Evolutionary conservation across 148 eudicot species (phyloP), one percentile per base, ranked within the genome.

Genomic region (Spergularia bocconei): DNA sequence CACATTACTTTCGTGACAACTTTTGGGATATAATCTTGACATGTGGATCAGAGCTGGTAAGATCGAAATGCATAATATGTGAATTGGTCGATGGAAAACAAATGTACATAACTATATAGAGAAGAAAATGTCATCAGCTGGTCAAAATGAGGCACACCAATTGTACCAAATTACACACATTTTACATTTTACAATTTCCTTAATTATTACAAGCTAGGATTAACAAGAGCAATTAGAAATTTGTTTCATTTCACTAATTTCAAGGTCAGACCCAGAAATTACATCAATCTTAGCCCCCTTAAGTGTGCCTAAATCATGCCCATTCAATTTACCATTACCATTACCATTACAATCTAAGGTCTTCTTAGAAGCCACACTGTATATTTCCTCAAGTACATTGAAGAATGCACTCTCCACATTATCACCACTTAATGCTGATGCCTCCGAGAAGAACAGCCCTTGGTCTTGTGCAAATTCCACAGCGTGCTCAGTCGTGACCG

Each of bases 201-300:
- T 70, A 38, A 44, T 36, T 47, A 23, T 66, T 23, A 69, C 72
- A 72, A 39, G 16, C 12, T 11, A 15, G 17, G 13, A 74, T 80
- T 66, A 91, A 67, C 93, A 92, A 72, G 90, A 87, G 33, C 98
- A 92, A 0, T 83, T 56, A 4, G 98, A 87, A 53, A 83, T 12
- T 10, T 86, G 81, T 81, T 90, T 92, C 89, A 92, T 84, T 79
- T 92, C 98, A 71, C 93, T 92, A 44, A 90, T 83, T 59, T 92
- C 97, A 13, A 86, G 86, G 77, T 88, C 93, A 7, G 83, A 58
- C 47, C 81, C 86, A 4, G 73, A 23, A 38, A 82, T 78, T 7
- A 88, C 79, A 48, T 92, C 96, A 71, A 88, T 84, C 71, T 84
- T 91, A 16, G 86, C 79, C 16, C 96, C 96, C 51, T 71, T 79